A percentile compares a stretch with the other conserved stretches of the same genome.
Conservation (phyloP, 2,329 filamentous ascomycete genomes). For the Beauveria australis region DNA sequence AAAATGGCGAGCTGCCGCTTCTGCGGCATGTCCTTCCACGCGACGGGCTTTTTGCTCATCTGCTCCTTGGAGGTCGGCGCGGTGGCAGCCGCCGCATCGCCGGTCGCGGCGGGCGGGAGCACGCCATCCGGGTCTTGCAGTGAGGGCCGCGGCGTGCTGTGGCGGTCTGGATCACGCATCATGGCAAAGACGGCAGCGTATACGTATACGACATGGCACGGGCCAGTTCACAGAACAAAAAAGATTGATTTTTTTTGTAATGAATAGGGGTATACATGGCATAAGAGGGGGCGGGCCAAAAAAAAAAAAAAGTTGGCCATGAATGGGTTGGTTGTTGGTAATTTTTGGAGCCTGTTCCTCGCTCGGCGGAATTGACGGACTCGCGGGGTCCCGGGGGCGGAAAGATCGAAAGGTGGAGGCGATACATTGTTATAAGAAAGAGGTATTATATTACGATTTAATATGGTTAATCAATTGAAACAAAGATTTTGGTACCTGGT, state of each 20-base stretch:
- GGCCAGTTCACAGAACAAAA: too few relatives aligned
- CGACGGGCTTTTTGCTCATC: constrained; percentile 15
- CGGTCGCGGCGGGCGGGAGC: neutral
- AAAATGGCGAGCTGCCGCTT: constrained; percentile 73
- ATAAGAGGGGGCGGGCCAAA: neutral
- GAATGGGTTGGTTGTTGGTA: neutral
- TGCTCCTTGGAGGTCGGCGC: constrained; percentile 1
- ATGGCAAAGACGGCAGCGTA: neutral
- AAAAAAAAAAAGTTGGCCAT: neutral
- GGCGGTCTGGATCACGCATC: neutral
- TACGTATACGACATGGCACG: neutral
- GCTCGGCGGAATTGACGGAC: neutral
- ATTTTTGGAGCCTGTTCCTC: neutral
- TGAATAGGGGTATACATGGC: neutral
- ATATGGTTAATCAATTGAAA: too few relatives aligned
- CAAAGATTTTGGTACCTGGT: too few relatives aligned
- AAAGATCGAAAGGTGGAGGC: neutral
- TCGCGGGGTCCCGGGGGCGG: neutral
- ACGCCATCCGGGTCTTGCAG: constrained; percentile 1
- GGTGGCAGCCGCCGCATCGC: neutral
- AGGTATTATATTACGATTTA: too few relatives aligned
- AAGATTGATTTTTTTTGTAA: too few relatives aligned
- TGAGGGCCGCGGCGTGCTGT: neutral
- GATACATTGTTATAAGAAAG: neutral
- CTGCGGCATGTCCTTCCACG: constrained; percentile 63